Evolutionary conservation across 2,329 filamentous ascomycete genomes (phyloP), one percentile per base, ranked within the genome.

Genomic region (Stachybotrys elegans): DNA sequence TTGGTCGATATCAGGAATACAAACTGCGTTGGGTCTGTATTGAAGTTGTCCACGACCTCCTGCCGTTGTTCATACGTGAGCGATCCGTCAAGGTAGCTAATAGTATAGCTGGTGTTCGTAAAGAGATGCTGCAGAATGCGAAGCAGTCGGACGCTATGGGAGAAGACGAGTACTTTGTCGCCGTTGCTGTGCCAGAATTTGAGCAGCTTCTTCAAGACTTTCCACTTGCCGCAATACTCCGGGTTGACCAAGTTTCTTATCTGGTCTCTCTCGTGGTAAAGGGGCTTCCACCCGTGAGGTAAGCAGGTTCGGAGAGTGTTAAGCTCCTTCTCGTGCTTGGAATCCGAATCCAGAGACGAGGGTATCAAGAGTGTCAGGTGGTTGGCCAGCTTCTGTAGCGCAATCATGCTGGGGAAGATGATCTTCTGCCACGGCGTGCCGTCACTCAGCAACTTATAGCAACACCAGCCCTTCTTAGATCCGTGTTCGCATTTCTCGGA

Each of bases 181-280:
- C 89, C 88, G 57, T 86, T 90, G 13, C 78, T 73, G 59, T 95
- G 81, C 93, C 93, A 98, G 63, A 93, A 92, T 44, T 83, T 84
- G 6, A 98, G 76, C 4, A 98, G 71, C 55, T 88, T 91, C 61
- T 84, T 88, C 22, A 98, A 65, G 1, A 98, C 81, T 58, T 88
- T 90, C 93, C 93, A 98, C 65, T 98, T 98, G 4, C 93, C 93
- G 58, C 93, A 98, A 52, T 91, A 96, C 45, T 94, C 86, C 0
- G 88, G 85, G 54, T 95, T 90, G 2, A 90, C 84, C 41, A 90
- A 84, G 54, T 85, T 86, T 41, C 87, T 67, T 46, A 97, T 84
- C 8, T 82, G 88, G 54, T 95, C 88, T 35, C 88, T 78, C 17
- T 84, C 79, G 11, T 72, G 71, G 58, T 90, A 93, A 0, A 95